Percentiles rank a stretch among this genome's conserved stretches.
phyloP scores from a whole-genome alignment of 805 yeast genomes.

The Ogataea zsoltii region DNA sequence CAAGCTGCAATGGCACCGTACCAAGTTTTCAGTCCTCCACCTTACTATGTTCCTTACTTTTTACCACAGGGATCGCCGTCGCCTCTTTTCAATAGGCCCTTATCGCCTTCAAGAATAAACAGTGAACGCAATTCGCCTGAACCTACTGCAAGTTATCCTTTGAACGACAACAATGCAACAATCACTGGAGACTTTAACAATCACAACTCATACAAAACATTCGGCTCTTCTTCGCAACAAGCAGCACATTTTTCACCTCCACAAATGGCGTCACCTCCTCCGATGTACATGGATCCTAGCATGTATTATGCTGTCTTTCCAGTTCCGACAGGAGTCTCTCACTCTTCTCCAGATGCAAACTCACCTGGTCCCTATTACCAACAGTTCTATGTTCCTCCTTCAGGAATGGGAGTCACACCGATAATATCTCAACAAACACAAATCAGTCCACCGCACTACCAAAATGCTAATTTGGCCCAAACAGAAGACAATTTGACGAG shows the following conservation, averaged over 20 bases:
- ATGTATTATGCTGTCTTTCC: constrained; percentile 15
- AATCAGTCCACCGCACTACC: constrained; percentile 1
- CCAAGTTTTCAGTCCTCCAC: constrained; percentile 17
- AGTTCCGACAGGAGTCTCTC: constrained; percentile 12
- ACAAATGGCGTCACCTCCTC: constrained; percentile 13
- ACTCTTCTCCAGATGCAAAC: constrained; percentile 10
- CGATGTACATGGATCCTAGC: constrained; percentile 19
- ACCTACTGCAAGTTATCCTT: constrained; percentile 19
- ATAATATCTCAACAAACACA: constrained; percentile 9
- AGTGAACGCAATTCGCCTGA: constrained; percentile 17
- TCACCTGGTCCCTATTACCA: constrained; percentile 14
- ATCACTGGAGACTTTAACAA: constrained; percentile 2
- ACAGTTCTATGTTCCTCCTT: constrained; percentile 14
- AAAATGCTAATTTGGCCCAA: not conserved
- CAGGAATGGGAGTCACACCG: constrained; percentile 9
- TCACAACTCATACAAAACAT: not conserved
- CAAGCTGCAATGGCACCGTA: constrained; percentile 16
- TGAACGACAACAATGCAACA: constrained; percentile 7
- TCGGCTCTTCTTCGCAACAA: constrained; percentile 6
- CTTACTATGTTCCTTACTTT: constrained; percentile 23
- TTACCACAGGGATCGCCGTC: constrained; percentile 19
- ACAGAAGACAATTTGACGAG: constrained; percentile 16
- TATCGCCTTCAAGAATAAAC: constrained; percentile 15
- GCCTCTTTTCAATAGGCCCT: constrained; percentile 6
- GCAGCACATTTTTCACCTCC: constrained; percentile 2